These are phyloP conservation scores for Panus rudis DNA, from an alignment of 768 basidiomycete species.

Conservation along the genomic window DNA sequence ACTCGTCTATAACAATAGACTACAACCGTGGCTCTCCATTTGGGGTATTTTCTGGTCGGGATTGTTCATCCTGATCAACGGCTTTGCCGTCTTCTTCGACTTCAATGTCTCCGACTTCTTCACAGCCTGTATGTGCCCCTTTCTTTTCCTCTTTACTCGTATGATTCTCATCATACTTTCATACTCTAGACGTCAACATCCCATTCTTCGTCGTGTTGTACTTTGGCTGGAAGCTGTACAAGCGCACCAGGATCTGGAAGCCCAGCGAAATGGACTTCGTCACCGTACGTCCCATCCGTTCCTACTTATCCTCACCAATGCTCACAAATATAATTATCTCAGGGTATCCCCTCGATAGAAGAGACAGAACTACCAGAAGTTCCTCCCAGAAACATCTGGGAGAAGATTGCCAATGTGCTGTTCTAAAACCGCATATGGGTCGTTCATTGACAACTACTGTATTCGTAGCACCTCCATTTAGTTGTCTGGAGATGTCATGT, in stretches of 20 bases:
- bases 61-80: slow-evolving; percentile 53
- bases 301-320: background rate
- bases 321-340: background rate
- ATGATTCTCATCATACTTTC: slow-evolving; percentile 1
- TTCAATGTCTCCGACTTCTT: slow-evolving; percentile 51
- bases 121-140: slow-evolving; percentile 32
- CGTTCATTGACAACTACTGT: too few relatives aligned
- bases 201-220: slow-evolving; percentile 42
- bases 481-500: too few relatives aligned
- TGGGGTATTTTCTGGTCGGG: slow-evolving; percentile 64
- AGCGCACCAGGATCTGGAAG: slow-evolving; percentile 40
- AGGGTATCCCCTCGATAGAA: slow-evolving; percentile 64
- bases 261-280: slow-evolving; percentile 65
- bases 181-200: slow-evolving; percentile 33
- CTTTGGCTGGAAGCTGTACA: slow-evolving; percentile 36
- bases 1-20: slow-evolving; percentile 52
- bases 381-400: slow-evolving; percentile 42
- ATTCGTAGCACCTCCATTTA: too few relatives aligned
- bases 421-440: slow-evolving; percentile 48
- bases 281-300: slow-evolving; percentile 32
- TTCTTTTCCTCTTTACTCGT: background rate
- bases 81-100: slow-evolving; percentile 54
- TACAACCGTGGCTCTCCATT: slow-evolving; percentile 64
- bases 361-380: slow-evolving; percentile 55
- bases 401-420: slow-evolving; percentile 42